Evolutionary conservation across 2,329 filamentous ascomycete genomes (phyloP), one percentile per base, ranked within the genome.

Genomic region (Colletotrichum incanum): DNA sequence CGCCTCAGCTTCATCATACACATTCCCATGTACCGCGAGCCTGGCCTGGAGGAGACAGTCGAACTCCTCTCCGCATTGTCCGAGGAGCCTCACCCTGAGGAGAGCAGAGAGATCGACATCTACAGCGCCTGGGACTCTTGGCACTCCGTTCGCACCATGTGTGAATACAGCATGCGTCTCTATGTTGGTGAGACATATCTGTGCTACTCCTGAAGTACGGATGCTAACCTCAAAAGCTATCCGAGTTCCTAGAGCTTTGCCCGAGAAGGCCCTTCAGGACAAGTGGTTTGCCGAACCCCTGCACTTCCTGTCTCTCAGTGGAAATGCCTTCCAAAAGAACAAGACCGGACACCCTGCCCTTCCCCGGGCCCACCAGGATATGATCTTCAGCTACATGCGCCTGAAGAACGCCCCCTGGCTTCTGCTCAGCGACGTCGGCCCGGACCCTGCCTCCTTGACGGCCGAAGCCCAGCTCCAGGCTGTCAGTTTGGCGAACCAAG

Each of bases 51-150:
- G 60, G 84, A 89, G 67, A 80, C 85, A 64, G 78, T 83, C 28
- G 82, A 86, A n/a, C 86, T 87, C 45, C 82, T 93, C 16, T 87
- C 89, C 6, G 85, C 79, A 14, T 77, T 80, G 76, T 80, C 80
- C 34, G 71, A 73, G 14, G 81, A 61, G 73, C 80, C 37, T 73
- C 80, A 86, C 49, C 80, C 80, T 34, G 73, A 73, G 20, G 76
- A 76, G 5, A 72, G 73, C 81, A 81, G 43, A 77, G 87, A 90
- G 28, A 84, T 92, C 72, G 93, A 96, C 77, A 81, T 93, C 0
- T 96, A 94, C 81, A 92, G 92, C 65, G 88, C 92, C 2, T 99
- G 97, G 97, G 95, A 98, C 82, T 92, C 93, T 1, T 99, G 96
- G 96, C 93, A 99, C 80, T 87, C 92, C 28, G 93, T 99, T 77